Evolutionary conservation across 2,329 filamentous ascomycete genomes (phyloP).

Genomic region (Exophiala oligosperma): DNA sequence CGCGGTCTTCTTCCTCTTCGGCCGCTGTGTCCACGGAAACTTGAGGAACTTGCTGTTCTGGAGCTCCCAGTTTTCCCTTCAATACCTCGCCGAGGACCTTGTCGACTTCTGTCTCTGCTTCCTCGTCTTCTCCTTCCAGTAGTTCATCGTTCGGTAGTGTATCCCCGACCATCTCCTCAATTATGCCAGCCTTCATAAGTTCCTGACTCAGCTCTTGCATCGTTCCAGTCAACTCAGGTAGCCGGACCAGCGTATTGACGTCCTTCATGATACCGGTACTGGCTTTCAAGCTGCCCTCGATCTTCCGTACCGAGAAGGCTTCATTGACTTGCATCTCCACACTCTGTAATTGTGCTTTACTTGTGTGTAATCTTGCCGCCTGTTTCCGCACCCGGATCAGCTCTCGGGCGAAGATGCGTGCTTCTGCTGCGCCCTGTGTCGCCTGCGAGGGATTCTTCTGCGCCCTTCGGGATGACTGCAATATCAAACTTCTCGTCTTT

Average conservation of each 20-base stretch:
- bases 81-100: conserved; percentile 90
- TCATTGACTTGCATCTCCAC: conserved; percentile 98
- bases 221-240: conserved; percentile 84
- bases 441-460: conserved; percentile 77
- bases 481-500: conserved; percentile 82
- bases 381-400: conserved; percentile 80
- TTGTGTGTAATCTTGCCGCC: conserved; percentile 71
- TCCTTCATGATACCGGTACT: conserved; percentile 96
- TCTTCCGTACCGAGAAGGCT: conserved; percentile 92
- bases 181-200: conserved; percentile 90
- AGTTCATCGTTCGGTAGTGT: conserved; percentile 72
- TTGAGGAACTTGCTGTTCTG: conserved; percentile 26
- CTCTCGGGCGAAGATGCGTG: conserved; percentile 84
- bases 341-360: conserved; percentile 86
- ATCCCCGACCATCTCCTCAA: conserved; percentile 96
- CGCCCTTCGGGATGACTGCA: conserved; percentile 77
- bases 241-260: conserved; percentile 78
- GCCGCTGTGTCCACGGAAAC: conserved; percentile 55
- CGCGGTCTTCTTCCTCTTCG: conserved; percentile 69
- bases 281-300: conserved; percentile 84
- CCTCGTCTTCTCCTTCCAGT: conserved; percentile 69
- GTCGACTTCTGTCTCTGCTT: conserved; percentile 83
- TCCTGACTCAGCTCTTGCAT: conserved; percentile 87
- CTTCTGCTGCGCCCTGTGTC: conserved; percentile 77
- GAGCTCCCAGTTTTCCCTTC: conserved; percentile 59